Percentiles rank a stretch among this genome's conserved stretches.
Conservation (phyloP, 352 stramenopile genomes). For the Phytophthora sansomeana region DNA sequence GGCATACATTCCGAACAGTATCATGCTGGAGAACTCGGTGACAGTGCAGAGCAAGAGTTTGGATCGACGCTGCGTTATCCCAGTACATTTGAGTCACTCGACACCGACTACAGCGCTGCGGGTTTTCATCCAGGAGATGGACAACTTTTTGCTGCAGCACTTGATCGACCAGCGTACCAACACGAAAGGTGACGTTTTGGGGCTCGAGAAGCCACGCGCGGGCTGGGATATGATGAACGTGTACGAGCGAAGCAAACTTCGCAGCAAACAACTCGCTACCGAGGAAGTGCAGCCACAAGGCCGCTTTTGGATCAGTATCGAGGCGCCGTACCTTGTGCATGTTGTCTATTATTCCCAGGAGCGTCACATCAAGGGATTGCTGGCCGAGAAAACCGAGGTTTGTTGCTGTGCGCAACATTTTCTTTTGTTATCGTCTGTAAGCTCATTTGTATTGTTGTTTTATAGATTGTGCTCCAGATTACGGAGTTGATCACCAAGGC, state of each 20-base stretch:
- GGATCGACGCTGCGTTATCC: conserved; percentile 61
- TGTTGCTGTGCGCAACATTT: conserved; percentile 2
- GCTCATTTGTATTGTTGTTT: conserved; percentile 5
- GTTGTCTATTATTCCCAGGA: conserved; percentile 82
- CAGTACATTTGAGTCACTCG: conserved; percentile 64
- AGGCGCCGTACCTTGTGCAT: conserved; percentile 72
- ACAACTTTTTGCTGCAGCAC: conserved; percentile 58
- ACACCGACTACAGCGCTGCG: conserved; percentile 60
- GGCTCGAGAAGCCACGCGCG: conserved; percentile 52
- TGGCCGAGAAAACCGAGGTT: conserved; percentile 81
- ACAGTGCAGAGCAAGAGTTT: conserved; percentile 75
- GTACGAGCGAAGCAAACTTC: conserved; percentile 49
- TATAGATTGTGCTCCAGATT: conserved; percentile 65
- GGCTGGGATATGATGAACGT: conserved; percentile 59
- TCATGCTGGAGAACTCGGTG: conserved; percentile 79
- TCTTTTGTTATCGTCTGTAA: background rate
- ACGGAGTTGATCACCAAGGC: conserved; percentile 59
- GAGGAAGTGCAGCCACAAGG: conserved; percentile 39
- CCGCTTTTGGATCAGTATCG: conserved; percentile 79
- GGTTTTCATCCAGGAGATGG: conserved; percentile 78
- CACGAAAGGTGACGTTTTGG: conserved; percentile 50
- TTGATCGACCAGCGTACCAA: conserved; percentile 39
- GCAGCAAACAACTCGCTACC: conserved; percentile 41
- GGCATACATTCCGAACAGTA: conserved; percentile 83
- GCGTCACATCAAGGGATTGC: conserved; percentile 63